phyloP scores from a whole-genome alignment of 768 basidiomycete species.

The Lactarius psammicola region DNA sequence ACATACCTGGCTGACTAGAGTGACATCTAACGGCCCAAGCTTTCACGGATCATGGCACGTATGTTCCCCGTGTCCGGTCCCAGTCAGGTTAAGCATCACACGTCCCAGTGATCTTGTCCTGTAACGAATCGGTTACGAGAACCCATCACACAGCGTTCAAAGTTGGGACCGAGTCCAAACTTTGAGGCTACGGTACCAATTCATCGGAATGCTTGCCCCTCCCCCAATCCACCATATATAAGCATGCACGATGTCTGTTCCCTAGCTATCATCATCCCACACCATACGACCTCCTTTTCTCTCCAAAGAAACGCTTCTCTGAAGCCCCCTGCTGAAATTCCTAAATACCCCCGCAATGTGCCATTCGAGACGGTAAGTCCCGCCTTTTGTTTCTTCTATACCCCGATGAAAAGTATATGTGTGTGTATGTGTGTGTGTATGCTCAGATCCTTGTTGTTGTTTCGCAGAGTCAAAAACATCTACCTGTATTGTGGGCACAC shows the following conservation, averaged over 20 bases:
- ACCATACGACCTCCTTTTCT: constrained; percentile 4
- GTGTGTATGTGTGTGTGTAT: background rate
- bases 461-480: constrained; percentile 21
- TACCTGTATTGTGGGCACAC: constrained; percentile 24
- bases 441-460: background rate
- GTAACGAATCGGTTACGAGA: constrained; percentile 29
- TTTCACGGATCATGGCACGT: constrained; percentile 27
- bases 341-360: constrained; percentile 22
- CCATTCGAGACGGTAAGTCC: constrained; percentile 23
- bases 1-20: constrained; percentile 18
- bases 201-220: constrained; percentile 17
- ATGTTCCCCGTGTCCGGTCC: constrained; percentile 25
- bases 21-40: constrained; percentile 17
- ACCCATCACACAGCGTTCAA: constrained; percentile 21
- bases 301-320: constrained; percentile 5
- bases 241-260: constrained; percentile 12
- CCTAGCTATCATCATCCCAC: constrained; percentile 13
- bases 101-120: constrained; percentile 24
- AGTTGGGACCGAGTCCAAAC: constrained; percentile 22
- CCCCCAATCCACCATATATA: constrained; percentile 22
- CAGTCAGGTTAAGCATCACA: constrained; percentile 27
- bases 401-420: too few species aligned
- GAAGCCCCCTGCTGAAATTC: constrained; percentile 3
- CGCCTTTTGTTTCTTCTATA: background rate
- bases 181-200: constrained; percentile 20